Evolutionary conservation across 2,329 filamentous ascomycete species (phyloP).

Genomic region (Grosmannia serpens): DNA sequence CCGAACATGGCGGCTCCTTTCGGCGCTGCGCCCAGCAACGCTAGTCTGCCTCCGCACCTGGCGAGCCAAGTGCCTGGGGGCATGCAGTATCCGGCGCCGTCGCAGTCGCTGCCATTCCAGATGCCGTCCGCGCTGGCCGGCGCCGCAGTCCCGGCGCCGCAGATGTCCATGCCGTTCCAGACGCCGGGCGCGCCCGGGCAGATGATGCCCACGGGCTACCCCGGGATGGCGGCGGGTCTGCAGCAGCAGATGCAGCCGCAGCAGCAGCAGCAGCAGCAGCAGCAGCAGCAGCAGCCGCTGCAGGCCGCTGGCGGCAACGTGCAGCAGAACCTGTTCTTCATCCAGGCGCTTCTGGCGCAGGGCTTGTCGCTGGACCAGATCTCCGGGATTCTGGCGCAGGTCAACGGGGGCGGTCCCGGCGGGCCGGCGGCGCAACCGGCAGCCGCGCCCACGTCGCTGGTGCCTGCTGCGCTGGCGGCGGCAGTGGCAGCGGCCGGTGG

Average conservation of each 20-base stretch:
- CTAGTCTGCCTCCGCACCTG: slow-evolving; percentile 13
- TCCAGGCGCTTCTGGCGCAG: slow-evolving; percentile 64
- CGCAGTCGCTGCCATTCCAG: slow-evolving; percentile 23
- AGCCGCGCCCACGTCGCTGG: slow-evolving; percentile 5
- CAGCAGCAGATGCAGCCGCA: background rate
- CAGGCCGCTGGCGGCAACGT: slow-evolving; percentile 30
- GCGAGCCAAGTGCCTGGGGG: slow-evolving; percentile 14
- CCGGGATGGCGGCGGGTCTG: slow-evolving; percentile 2
- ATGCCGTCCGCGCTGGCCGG: slow-evolving; percentile 17
- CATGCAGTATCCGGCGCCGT: slow-evolving; percentile 27
- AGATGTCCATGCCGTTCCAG: slow-evolving; percentile 16
- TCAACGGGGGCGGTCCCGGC: slow-evolving; percentile 29
- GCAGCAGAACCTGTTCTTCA: slow-evolving; percentile 60
- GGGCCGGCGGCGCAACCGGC: slow-evolving; percentile 5
- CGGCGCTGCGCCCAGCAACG: slow-evolving; percentile 15
- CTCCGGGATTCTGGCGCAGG: slow-evolving; percentile 42
- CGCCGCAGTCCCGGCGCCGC: slow-evolving; percentile 9
- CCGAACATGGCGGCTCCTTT: slow-evolving; percentile 1
- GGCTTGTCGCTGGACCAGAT: slow-evolving; percentile 71
- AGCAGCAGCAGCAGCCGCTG: background rate
- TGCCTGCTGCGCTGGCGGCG: slow-evolving; percentile 12
- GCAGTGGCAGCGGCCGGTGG: slow-evolving; percentile 16
- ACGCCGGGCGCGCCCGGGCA: slow-evolving; percentile 19
- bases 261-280: slow-evolving; percentile 18
- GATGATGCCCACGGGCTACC: slow-evolving; percentile 4